A percentile compares a stretch with the other conserved stretches of the same genome.
These are phyloP conservation scores for Pseudocercospora pini-densiflorae DNA, from an alignment of 2,329 filamentous ascomycete species.

Conservation along the genomic window DNA sequence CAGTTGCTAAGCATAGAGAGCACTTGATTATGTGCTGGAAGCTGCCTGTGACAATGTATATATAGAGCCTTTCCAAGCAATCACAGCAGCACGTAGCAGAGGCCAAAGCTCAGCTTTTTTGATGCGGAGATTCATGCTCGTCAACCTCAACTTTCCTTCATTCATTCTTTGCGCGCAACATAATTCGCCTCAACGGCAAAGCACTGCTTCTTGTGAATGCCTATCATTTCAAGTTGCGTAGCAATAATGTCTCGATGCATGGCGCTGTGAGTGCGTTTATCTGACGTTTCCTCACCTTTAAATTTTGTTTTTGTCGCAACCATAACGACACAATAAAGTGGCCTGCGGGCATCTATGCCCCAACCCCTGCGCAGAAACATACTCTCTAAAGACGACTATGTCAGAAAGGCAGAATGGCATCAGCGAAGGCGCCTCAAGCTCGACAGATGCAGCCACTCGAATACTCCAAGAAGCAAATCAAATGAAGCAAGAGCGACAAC, in stretches of 20 bases:
- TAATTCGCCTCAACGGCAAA: not conserved
- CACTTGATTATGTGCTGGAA: not conserved
- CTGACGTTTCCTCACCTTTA: not conserved
- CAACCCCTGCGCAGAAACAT: not conserved
- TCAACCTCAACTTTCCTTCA: not conserved
- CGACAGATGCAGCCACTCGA: constrained; percentile 19
- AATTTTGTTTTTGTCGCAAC: not conserved
- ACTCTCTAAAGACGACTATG: not conserved
- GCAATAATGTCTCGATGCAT: not conserved
- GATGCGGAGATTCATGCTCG: not conserved
- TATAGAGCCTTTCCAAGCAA: not conserved
- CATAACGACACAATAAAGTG: not conserved
- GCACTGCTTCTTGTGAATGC: not conserved
- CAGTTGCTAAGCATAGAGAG: not conserved
- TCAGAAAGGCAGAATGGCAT: not conserved
- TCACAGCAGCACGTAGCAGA: not conserved
- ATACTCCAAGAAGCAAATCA: constrained; percentile 32
- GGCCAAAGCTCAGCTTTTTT: constrained; percentile 8
- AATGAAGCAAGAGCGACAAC: constrained; percentile 15
- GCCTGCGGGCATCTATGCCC: not conserved
- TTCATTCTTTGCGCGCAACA: not conserved
- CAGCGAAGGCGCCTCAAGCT: not conserved
- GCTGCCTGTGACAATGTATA: constrained; percentile 4
- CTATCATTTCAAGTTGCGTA: not conserved
- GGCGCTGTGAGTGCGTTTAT: not conserved